Percentiles rank a stretch among this genome's conserved stretches.
phyloP scores from a whole-genome alignment of 2,329 filamentous ascomycete genomes.

The Magnaporthiopsis rhizophila region DNA sequence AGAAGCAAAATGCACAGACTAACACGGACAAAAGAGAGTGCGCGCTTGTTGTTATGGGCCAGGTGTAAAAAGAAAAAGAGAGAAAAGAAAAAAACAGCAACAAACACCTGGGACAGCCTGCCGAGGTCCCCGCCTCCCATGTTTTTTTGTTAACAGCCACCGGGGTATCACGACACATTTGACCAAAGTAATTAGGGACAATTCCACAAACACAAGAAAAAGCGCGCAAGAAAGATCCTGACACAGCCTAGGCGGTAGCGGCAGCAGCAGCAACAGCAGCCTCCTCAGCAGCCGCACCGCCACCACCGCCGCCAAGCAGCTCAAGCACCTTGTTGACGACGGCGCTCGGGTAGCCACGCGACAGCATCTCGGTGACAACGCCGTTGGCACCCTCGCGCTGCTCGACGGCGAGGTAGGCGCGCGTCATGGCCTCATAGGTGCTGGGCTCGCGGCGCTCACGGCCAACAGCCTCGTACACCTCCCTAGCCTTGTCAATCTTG shows the following conservation, averaged over 20 bases:
- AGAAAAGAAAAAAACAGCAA: background rate
- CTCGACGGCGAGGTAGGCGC: constrained; percentile 80
- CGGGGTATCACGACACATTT: constrained; percentile 21
- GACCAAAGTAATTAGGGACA: constrained; percentile 3
- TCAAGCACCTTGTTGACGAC: constrained; percentile 93
- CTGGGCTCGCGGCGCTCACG: constrained; percentile 81
- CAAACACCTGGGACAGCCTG: background rate
- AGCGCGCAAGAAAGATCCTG: background rate
- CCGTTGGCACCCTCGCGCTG: constrained; percentile 66
- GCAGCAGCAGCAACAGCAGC: constrained; percentile 22
- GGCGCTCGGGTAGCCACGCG: constrained; percentile 80
- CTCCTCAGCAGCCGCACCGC: constrained; percentile 37
- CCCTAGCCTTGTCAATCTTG: constrained; percentile 68
- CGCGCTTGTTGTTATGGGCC: background rate
- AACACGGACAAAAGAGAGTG: constrained; percentile 8
- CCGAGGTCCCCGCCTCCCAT: background rate
- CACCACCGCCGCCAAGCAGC: constrained; percentile 60
- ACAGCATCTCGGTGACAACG: constrained; percentile 85
- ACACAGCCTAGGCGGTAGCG: constrained; percentile 13
- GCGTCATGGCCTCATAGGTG: constrained; percentile 98
- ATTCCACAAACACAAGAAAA: constrained; percentile 1
- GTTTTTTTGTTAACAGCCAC: constrained; percentile 8
- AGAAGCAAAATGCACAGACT: background rate
- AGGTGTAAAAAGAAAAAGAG: background rate
- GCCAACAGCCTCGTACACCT: constrained; percentile 72